Conservation (phyloP, 805 yeast species). For the Limtongia smithiae region DNA sequence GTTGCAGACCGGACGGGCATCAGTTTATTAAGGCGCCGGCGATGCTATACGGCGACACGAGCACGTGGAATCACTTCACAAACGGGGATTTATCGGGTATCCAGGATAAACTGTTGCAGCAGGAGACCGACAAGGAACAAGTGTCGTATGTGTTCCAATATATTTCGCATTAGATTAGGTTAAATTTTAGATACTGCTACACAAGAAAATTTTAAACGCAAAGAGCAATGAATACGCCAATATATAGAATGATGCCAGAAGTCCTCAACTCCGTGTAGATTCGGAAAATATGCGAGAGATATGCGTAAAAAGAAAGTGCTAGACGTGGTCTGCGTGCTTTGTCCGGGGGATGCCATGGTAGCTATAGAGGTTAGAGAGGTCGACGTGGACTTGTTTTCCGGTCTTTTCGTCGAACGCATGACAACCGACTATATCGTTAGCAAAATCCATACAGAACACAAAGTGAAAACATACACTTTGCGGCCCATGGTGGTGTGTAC, state of each 20-base stretch:
- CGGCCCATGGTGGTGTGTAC: constrained; percentile 74
- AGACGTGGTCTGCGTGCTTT: constrained; percentile 7
- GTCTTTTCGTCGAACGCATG: constrained; percentile 45
- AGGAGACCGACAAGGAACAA: constrained; percentile 65
- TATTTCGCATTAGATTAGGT: constrained; percentile 73
- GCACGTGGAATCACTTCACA: constrained; percentile 92
- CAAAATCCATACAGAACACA: constrained; percentile 35
- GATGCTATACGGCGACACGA: constrained; percentile 95
- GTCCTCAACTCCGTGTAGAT: too few relatives aligned
- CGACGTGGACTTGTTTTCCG: constrained; percentile 37
- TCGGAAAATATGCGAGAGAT: too few relatives aligned
- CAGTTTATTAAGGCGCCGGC: constrained; percentile 70
- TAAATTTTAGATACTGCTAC: not conserved
- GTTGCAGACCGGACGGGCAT: constrained; percentile 57
- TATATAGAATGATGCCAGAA: not conserved
- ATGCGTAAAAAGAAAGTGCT: not conserved
- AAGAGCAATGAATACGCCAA: not conserved
- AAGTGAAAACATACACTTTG: constrained; percentile 49
- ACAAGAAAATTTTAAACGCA: not conserved
- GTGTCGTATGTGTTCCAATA: constrained; percentile 89
- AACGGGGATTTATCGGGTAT: constrained; percentile 58
- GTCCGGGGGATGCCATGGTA: constrained; percentile 49
- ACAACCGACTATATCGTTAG: constrained; percentile 35
- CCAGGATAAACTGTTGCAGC: constrained; percentile 72
- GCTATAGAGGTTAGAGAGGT: constrained; percentile 56